phyloP scores from a whole-genome alignment of 495 filamentous ascomycete species.

The Daldinia grandis region DNA sequence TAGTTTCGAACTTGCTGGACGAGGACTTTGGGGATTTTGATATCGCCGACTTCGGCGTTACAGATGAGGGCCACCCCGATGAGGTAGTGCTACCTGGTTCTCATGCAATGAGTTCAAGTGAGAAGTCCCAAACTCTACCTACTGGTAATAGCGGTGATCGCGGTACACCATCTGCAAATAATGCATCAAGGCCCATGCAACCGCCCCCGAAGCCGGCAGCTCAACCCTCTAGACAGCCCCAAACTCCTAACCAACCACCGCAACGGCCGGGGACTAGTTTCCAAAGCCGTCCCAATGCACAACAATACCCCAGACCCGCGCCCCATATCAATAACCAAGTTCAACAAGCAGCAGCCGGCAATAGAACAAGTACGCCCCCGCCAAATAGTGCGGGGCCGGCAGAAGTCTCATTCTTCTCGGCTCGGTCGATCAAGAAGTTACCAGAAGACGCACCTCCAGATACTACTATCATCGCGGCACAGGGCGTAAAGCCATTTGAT shows the following conservation, averaged over 20 bases:
- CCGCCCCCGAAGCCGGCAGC: conserved; percentile 46
- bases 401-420: conserved; percentile 76
- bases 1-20: conserved; percentile 40
- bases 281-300: conserved; percentile 43
- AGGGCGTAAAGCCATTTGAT: conserved; percentile 72
- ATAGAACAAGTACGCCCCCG: conserved; percentile 38
- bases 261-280: conserved; percentile 40
- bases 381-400: conserved; percentile 24
- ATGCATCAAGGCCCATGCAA: conserved; percentile 44
- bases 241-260: conserved; percentile 50
- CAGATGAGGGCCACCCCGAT: conserved; percentile 68
- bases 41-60: conserved; percentile 74
- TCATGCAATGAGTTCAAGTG: conserved; percentile 36
- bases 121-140: conserved; percentile 33
- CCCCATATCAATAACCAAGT: conserved; percentile 47
- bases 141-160: conserved; percentile 42
- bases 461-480: conserved; percentile 48
- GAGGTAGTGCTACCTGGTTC: conserved; percentile 60
- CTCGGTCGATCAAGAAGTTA: conserved; percentile 65
- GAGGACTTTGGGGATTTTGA: conserved; percentile 64
- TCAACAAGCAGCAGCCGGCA: conserved; percentile 40
- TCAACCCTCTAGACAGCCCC: conserved; percentile 45
- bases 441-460: conserved; percentile 46
- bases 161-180: conserved; percentile 40
- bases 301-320: conserved; percentile 43